Evolutionary conservation across 2,329 filamentous ascomycete species (phyloP), one percentile per base, ranked within the genome.

Genomic region (Alternaria triticina): DNA sequence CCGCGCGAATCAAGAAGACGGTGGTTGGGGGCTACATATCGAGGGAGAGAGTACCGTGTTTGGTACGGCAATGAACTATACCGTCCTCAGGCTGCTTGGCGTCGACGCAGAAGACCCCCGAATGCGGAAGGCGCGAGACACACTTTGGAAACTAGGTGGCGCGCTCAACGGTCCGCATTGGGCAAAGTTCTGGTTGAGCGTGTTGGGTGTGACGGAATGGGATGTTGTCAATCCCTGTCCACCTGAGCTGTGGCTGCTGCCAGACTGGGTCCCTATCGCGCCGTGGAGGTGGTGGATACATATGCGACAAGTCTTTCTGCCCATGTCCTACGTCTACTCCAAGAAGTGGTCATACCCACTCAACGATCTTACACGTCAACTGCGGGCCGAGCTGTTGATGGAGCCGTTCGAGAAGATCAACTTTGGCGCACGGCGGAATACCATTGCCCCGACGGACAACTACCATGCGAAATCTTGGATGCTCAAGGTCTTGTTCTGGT

Each of bases 241-340:
- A 1, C 92, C 96, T 0, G 96, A 99, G 82, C 80, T 98, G 47
- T 99, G 96, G 96, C 85, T 97, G 44, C 82, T 97, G 4, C 94
- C 94, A 0, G 92, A 97, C 78, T 97, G 93, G 93, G 86, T 93
- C 4, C 94, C 94, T 1, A 86, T 97, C 74, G 89, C 93, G 6
- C 95, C 95, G 0, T 97, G 94, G 93, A 86, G 93, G 69, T 97
- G 95, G 94, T 97, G 94, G 95, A 92, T 98, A 73, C 96, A 99
- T 74, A 97, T 97, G 80, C 93, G 96, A n/a, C 89, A 92, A 80
- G 94, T 99, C n/a, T 97, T 95, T 74, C 79, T 97, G 52, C 91
- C 94, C 6, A 97, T 98, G 93, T 89, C 91, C 1, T 97, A 91
- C 75, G 80, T 98, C 45, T 97, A 91, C 83, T 97, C 94, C 0